Base-by-base conservation (phyloP, 2,329 filamentous ascomycete species). In the Colletotrichum costaricense region DNA sequence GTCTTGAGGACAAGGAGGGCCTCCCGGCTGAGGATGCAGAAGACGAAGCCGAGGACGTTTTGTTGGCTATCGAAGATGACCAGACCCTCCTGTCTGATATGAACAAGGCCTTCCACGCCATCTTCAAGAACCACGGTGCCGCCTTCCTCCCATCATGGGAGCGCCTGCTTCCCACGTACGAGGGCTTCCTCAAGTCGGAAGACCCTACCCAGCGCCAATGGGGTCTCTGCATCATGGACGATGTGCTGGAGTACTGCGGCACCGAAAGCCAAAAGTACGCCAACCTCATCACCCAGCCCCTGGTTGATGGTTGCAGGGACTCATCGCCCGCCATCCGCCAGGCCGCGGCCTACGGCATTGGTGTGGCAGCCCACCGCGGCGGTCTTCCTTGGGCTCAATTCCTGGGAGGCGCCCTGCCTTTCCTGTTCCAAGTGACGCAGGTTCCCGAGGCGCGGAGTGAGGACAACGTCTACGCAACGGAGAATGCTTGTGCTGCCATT, bases 101-200 rank as follows among this genome's bases (percentile, higher is more conserved):
- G 97, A 99, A 99, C 90, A 99, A 99, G 88, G 96, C 97, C 0
- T 99, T 97, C 89, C 97, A 99, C 84, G 96, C 95, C 74, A 95
- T 99, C 76, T 99, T 99, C 89, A 98, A 98, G 88, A 95, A 98
- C 85, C 95, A 98, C 81, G 94, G 94, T 28, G 88, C 91, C 11
- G 86, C 89, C 12, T 99, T 99, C 88, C 88, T 99, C 67, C 93
- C 92, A 5, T 88, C 94, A 55, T 99, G 96, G 95, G 94, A 98
- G 81, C 90, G 91, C 66, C 88, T 99, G 28, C 91, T 98, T 82
- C 86, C 89, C 12, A 97, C 95, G 69, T 98, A 98, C 82, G 92
- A 95, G 78, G 88, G 88, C 38, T 98, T 98, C 82, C 92, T 98
- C 76, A 90, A 89, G 55, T 97, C 94, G 70, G 79, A 84, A 3